Evolutionary conservation across 805 yeast genomes (phyloP).

Genomic region (Saturnispora galanensis): DNA sequence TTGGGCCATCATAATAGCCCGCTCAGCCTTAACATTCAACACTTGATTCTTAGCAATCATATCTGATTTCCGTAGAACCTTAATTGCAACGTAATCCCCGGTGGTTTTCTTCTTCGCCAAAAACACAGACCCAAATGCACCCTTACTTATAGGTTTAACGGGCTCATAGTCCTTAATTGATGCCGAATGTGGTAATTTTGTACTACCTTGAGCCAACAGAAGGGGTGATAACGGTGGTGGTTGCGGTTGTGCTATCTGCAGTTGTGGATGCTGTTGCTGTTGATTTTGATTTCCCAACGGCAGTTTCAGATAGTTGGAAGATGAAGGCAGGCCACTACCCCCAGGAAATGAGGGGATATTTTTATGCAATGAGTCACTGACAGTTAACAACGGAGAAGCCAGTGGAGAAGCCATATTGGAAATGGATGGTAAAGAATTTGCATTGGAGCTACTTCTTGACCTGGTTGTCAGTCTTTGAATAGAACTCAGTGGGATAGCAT

Average conservation of each 20-base stretch:
- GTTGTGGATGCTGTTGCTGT: too few relatives aligned
- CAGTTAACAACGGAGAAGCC: constrained; percentile 44
- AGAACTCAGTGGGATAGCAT: constrained; percentile 47
- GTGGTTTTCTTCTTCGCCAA: constrained; percentile 74
- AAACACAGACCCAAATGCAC: constrained; percentile 95
- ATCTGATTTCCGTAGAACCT: constrained; percentile 82
- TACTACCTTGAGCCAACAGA: constrained; percentile 52
- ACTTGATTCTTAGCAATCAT: constrained; percentile 98
- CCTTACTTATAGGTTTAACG: constrained; percentile 87
- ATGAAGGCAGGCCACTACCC: background rate
- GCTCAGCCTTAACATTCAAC: constrained; percentile 84
- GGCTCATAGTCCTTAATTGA: constrained; percentile 84
- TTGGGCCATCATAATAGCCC: constrained; percentile 98
- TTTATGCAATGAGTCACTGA: background rate
- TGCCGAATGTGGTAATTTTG: constrained; percentile 41
- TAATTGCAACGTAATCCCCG: constrained; percentile 93
- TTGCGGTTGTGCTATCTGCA: constrained; percentile 10
- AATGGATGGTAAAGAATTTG: constrained; percentile 33
- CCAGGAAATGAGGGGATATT: background rate
- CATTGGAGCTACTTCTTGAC: constrained; percentile 14
- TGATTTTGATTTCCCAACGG: too few relatives aligned
- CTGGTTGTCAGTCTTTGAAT: constrained; percentile 42
- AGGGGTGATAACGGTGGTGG: constrained; percentile 77
- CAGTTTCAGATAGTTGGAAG: background rate
- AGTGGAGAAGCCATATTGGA: constrained; percentile 7